These are phyloP conservation scores for Fragaria iinumae DNA, from an alignment of 306 rosid genomes.

Conservation along the genomic window DNA sequence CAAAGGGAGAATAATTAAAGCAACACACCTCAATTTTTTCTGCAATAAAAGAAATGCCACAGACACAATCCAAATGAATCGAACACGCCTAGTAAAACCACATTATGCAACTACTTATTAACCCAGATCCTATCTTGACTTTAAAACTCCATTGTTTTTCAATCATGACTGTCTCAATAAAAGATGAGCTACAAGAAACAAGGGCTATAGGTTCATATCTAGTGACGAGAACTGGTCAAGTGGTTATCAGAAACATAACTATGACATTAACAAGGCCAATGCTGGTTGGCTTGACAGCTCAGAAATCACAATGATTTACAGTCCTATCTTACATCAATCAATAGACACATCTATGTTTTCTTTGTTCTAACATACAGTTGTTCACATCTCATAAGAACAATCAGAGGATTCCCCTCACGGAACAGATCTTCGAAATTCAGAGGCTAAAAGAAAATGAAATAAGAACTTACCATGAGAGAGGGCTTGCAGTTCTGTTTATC, in stretches of 20 bases:
- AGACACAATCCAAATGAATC: not conserved
- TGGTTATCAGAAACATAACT: not conserved
- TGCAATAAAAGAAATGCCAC: not conserved
- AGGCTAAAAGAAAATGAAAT: not conserved
- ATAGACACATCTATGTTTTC: not conserved
- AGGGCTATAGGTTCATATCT: constrained; percentile 1
- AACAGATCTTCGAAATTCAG: not conserved
- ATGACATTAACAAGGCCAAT: not conserved
- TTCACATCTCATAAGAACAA: not conserved
- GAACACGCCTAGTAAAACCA: not conserved
- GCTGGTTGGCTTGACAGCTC: not conserved
- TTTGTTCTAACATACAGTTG: not conserved
- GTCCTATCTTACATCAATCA: not conserved
- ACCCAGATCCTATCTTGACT: not conserved
- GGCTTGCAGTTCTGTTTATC: constrained; percentile 90
- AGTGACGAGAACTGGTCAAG: not conserved
- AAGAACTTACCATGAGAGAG: constrained; percentile 69
- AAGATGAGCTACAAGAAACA: not conserved
- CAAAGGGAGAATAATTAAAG: not conserved
- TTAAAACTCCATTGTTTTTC: constrained; percentile 21
- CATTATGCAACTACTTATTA: not conserved
- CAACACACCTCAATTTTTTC: not conserved
- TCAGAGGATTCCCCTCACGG: not conserved
- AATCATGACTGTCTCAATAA: not conserved
- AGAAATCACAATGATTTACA: not conserved